Evolutionary conservation across 1,284 basidiomycete genomes (phyloP).

Genomic region (Naganishia sp.): DNA sequence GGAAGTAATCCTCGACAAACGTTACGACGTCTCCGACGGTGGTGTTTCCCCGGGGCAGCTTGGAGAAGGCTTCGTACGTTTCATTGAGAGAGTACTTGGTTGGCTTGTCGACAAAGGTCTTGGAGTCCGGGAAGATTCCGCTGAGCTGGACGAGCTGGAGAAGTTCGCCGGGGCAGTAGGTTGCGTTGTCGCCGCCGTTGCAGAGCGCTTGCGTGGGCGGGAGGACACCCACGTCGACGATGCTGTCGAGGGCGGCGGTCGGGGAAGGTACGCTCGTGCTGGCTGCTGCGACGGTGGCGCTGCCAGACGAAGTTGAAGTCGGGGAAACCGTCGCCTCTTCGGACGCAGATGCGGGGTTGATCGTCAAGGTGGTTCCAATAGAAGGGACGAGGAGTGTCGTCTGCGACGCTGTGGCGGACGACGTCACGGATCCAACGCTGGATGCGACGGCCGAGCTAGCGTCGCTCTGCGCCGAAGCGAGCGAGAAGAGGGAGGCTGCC

Average conservation of each 20-base stretch:
- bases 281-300: constrained; percentile 49
- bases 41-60: constrained; percentile 61
- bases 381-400: constrained; percentile 5
- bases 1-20: constrained; percentile 76
- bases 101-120: constrained; percentile 81
- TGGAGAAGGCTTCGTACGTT: constrained; percentile 70
- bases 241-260: constrained; percentile 59
- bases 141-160: constrained; percentile 84
- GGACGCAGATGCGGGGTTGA: constrained; percentile 2
- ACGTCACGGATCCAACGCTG: too few species aligned
- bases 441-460: too few species aligned
- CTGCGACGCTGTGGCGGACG: too few species aligned
- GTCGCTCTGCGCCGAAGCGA: too few species aligned
- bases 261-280: constrained; percentile 66
- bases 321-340: neutral
- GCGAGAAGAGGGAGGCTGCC: too few species aligned
- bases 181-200: constrained; percentile 58
- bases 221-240: constrained; percentile 66
- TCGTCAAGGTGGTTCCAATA: constrained; percentile 10
- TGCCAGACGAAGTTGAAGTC: neutral
- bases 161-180: constrained; percentile 77
- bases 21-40: constrained; percentile 57
- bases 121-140: constrained; percentile 73
- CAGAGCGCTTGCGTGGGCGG: constrained; percentile 63
- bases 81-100: constrained; percentile 66